Base-by-base conservation (phyloP, 2,329 filamentous ascomycete genomes). In the Massarina eburnea region DNA sequence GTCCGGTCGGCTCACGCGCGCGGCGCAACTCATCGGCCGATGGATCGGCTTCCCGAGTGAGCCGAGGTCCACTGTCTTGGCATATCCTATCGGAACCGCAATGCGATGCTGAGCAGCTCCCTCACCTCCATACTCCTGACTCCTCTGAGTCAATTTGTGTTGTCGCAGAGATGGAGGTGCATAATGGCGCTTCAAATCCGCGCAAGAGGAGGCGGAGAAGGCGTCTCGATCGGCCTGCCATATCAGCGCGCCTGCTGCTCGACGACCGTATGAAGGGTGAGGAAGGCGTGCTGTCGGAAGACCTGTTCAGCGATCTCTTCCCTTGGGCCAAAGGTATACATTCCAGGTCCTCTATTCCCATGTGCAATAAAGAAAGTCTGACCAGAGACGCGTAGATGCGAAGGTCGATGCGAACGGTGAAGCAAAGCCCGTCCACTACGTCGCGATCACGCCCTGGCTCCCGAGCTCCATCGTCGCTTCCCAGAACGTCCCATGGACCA, bases 191-290 rank as follows among this genome's bases (percentile, higher is more conserved):
- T 39, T 32, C 57, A 34, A 56, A 66, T 50, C 61, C 77, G 54
- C 72, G 76, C 46, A 80, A 77, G 66, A 73, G 78, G 55, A 75
- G 79, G 53, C 76, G 79, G 57, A 75, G 76, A 62, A 76, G 79
- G 54, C 71, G 75, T 45, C 69, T 74, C 43, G 75, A 94, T 68
- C 91, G 88, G 68, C 80, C 87, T 7, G 80, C 91, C 34, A 79
- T 95, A 47, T 80, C 88, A 47, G 91, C 90, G 45, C 84, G 88
- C 46, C 78, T 97, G 40, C 80, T 95, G 29, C 82, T 96, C 45
- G 91, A 96, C 70, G 88, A 91, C 65, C 86, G 88, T 68, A 79
- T 95, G 60, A 89, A 86, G 71, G 89, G 89, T 42, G 89, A 96
- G 65, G 80, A 91, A 51, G 94, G 91, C 52, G 81, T 94, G 54